Percentiles rank a stretch among this genome's conserved stretches.
phyloP scores from a whole-genome alignment of 306 rosid species.

The Quercus engelmannii region DNA sequence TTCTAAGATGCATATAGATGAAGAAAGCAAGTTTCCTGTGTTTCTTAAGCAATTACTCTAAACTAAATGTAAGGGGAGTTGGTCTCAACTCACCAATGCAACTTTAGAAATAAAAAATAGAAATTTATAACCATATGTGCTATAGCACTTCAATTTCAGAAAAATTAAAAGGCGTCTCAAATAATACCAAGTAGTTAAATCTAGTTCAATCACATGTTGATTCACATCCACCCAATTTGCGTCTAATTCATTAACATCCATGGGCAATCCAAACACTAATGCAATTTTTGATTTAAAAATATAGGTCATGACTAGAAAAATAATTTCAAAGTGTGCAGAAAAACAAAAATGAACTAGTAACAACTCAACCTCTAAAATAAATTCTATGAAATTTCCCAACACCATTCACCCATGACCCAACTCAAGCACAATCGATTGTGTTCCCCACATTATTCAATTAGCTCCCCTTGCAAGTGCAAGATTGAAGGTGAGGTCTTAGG shows the following conservation, averaged over 20 bases:
- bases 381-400: no score
- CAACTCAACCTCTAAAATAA: no score
- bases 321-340: not conserved
- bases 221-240: not conserved
- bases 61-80: not conserved
- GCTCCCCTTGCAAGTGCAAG: no score
- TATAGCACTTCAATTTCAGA: not conserved
- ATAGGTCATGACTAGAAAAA: not conserved
- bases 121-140: not conserved
- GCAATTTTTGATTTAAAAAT: not conserved
- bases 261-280: not conserved
- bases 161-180: not conserved
- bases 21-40: not conserved
- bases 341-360: not conserved
- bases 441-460: not conserved
- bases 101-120: not conserved
- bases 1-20: not conserved
- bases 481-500: no score
- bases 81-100: not conserved
- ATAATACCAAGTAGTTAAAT: not conserved
- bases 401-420: not conserved
- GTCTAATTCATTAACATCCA: not conserved
- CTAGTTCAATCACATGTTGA: not conserved
- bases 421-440: not conserved
- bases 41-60: not conserved